phyloP scores from a whole-genome alignment of 352 stramenopile genomes.

The Pythium aristosporum region DNA sequence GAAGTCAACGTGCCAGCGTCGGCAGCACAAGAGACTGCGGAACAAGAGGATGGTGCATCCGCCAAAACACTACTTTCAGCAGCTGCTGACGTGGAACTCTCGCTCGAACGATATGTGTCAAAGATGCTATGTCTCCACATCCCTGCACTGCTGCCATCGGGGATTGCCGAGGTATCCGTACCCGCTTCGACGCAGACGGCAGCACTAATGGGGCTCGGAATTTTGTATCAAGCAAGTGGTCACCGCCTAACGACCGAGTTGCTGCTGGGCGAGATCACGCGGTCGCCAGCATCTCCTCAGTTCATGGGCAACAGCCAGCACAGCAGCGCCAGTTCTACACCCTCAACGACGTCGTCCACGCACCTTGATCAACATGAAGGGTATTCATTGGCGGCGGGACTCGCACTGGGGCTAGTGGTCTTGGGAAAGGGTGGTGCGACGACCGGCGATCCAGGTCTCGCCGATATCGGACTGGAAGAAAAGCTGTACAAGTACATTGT shows the following conservation, averaged over 20 bases:
- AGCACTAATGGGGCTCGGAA: constrained; percentile 93
- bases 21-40: constrained; percentile 6
- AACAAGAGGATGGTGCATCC: not conserved
- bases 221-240: constrained; percentile 95
- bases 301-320: constrained; percentile 40
- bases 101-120: constrained; percentile 87
- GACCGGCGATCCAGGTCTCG: constrained; percentile 83
- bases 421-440: constrained; percentile 77
- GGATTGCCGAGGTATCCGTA: constrained; percentile 96
- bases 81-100: constrained; percentile 53
- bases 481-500: constrained; percentile 95
- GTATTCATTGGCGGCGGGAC: constrained; percentile 90
- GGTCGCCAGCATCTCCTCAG: constrained; percentile 72
- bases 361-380: constrained; percentile 92
- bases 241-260: constrained; percentile 98
- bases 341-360: constrained; percentile 35
- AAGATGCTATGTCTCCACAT: constrained; percentile 99
- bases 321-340: constrained; percentile 23
- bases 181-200: constrained; percentile 93
- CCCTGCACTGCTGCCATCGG: constrained; percentile 92
- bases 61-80: constrained; percentile 34
- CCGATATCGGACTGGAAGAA: constrained; percentile 96
- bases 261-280: constrained; percentile 95
- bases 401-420: constrained; percentile 96
- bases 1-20: constrained; percentile 17